Evolutionary conservation across 2,329 filamentous ascomycete genomes (phyloP).

Genomic region (Camillea tinctor): DNA sequence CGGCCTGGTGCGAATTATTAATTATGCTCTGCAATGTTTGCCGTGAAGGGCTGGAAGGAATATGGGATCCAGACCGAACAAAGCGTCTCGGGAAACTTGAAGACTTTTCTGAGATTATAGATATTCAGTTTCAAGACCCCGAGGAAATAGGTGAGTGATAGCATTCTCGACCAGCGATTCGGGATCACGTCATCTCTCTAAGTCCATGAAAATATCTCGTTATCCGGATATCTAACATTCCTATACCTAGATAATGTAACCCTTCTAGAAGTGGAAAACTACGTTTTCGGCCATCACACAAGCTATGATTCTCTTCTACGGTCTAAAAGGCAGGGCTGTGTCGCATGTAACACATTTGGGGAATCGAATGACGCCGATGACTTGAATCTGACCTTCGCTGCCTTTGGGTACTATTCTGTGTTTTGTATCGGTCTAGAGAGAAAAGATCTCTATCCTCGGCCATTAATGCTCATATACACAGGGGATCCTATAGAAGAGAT

Average conservation of each 20-base stretch:
- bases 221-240: background rate
- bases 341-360: constrained; percentile 7
- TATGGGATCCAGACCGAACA: constrained; percentile 8
- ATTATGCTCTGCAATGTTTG: constrained; percentile 19
- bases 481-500: constrained; percentile 8
- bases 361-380: constrained; percentile 9
- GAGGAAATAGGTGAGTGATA: background rate
- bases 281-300: constrained; percentile 17
- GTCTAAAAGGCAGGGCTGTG: constrained; percentile 11
- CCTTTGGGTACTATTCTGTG: constrained; percentile 14
- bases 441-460: background rate
- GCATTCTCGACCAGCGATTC: background rate
- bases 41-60: constrained; percentile 7
- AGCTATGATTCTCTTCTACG: constrained; percentile 11
- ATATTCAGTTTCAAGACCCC: background rate
- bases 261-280: constrained; percentile 9
- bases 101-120: constrained; percentile 12
- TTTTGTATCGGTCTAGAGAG: constrained; percentile 9
- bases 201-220: background rate
- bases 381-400: constrained; percentile 2
- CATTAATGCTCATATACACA: constrained; percentile 8
- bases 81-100: constrained; percentile 5
- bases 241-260: background rate
- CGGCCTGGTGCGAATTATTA: background rate
- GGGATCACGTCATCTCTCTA: background rate